phyloP scores from a whole-genome alignment of 768 basidiomycete genomes.

The Pisolithus microcarpus region DNA sequence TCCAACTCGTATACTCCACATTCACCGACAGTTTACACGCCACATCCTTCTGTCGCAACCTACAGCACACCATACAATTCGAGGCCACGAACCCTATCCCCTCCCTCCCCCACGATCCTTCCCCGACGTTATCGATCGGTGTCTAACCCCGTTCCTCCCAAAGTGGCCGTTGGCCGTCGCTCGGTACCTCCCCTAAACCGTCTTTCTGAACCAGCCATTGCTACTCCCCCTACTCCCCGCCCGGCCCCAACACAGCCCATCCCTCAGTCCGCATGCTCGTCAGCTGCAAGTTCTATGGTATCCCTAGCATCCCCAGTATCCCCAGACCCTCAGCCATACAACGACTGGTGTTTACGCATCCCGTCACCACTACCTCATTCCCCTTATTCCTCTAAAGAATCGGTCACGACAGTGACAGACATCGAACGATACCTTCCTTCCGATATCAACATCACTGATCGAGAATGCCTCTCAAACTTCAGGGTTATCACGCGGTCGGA shows the following conservation, averaged over 20 bases:
- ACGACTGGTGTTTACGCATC: neutral
- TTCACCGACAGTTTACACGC: neutral
- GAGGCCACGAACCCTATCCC: neutral
- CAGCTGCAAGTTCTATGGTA: neutral
- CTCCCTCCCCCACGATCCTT: neutral
- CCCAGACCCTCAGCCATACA: neutral
- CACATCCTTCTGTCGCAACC: neutral
- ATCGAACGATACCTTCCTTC: slow-evolving; percentile 3
- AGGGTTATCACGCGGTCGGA: slow-evolving; percentile 15
- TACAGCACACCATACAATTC: neutral
- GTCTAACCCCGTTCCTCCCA: neutral
- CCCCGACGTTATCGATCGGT: neutral
- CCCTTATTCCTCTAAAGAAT: neutral
- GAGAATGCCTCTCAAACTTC: neutral
- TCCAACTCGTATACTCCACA: neutral
- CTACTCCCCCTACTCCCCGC: neutral
- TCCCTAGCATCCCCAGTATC: neutral
- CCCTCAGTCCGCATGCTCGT: neutral
- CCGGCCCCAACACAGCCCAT: neutral
- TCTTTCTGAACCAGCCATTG: neutral
- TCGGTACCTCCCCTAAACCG: neutral
- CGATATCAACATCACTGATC: slow-evolving; percentile 1
- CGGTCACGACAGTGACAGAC: neutral
- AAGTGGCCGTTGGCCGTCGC: neutral
- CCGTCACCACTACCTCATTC: neutral